Percentiles rank a stretch among this genome's conserved stretches.
phyloP scores from a whole-genome alignment of 768 basidiomycete species.

The Russula lepida region DNA sequence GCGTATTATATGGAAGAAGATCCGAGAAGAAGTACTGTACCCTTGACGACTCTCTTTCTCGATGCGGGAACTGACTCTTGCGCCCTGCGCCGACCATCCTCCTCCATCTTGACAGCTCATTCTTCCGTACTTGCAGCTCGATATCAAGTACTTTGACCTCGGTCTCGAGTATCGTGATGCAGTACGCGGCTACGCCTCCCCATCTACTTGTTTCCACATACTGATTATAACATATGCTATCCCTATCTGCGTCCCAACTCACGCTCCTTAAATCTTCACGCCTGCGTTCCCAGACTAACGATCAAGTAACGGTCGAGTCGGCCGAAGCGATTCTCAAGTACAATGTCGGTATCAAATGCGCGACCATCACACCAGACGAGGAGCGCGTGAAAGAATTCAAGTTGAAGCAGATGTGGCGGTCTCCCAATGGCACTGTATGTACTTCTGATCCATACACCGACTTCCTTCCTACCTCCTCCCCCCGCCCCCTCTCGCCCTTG shows the following conservation, averaged over 20 bases:
- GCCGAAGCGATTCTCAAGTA: constrained; percentile 92
- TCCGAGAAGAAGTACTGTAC: constrained; percentile 77
- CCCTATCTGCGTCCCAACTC: not conserved
- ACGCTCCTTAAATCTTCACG: not conserved
- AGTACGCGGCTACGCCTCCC: constrained; percentile 33
- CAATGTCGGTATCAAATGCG: constrained; percentile 98
- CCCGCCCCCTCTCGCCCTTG: too few species aligned
- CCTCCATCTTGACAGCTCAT: constrained; percentile 57
- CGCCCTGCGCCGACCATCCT: not conserved
- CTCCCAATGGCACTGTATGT: constrained; percentile 87
- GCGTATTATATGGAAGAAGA: constrained; percentile 98
- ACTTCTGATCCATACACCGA: not conserved
- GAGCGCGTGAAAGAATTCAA: constrained; percentile 95
- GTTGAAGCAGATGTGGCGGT: constrained; percentile 98
- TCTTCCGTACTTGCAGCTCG: constrained; percentile 86
- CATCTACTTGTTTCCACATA: too few species aligned
- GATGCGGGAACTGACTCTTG: not conserved
- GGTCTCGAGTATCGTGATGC: constrained; percentile 89
- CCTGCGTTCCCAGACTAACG: constrained; percentile 58
- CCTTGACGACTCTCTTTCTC: not conserved
- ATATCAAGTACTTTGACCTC: constrained; percentile 99
- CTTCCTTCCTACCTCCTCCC: not conserved
- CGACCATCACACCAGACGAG: constrained; percentile 98
- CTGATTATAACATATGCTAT: not conserved
- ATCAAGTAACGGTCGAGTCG: constrained; percentile 86